A percentile compares a stretch with the other conserved stretches of the same genome.
phyloP scores from a whole-genome alignment of 2,329 filamentous ascomycete species.

The Curvularia sp. region DNA sequence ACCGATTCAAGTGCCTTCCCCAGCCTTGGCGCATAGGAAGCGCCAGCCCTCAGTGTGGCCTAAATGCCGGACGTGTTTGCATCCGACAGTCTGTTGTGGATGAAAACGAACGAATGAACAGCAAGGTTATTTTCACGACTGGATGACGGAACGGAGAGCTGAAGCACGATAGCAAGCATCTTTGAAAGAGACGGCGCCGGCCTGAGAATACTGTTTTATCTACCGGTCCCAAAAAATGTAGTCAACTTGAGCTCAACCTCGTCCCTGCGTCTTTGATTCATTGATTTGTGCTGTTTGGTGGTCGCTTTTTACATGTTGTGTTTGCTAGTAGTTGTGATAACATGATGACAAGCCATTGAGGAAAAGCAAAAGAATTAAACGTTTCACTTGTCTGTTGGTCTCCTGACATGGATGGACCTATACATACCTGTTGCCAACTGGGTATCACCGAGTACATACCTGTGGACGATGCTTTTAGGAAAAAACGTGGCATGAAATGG shows the following conservation, averaged over 20 bases:
- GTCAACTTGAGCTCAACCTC: constrained; percentile 16
- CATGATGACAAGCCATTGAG: too few species aligned
- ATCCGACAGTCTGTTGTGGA: constrained; percentile 17
- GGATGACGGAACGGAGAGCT: constrained; percentile 15
- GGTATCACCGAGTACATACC: too few species aligned
- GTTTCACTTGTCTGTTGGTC: too few species aligned
- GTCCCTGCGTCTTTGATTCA: constrained; percentile 8
- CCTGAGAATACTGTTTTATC: constrained; percentile 18
- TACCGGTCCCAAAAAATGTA: constrained; percentile 17
- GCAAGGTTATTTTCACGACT: constrained; percentile 29
- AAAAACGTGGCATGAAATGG: too few species aligned
- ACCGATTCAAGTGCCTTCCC: constrained; percentile 61
- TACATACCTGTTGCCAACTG: too few species aligned
- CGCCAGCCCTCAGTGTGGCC: constrained; percentile 29
- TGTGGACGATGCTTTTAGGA: too few species aligned
- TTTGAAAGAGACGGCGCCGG: constrained; percentile 25
- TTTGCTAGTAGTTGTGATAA: not conserved
- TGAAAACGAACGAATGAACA: constrained; percentile 30
- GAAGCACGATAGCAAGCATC: constrained; percentile 17
- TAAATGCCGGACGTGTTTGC: constrained; percentile 21
- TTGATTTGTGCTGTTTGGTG: not conserved
- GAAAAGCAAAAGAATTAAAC: too few species aligned
- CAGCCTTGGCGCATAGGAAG: constrained; percentile 56
- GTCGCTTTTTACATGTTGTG: not conserved
- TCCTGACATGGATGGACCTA: too few species aligned